Percentiles rank a stretch among this genome's conserved stretches.
Evolutionary conservation across 441 rosid species (phyloP).

Genomic region (Viola pubescens): DNA sequence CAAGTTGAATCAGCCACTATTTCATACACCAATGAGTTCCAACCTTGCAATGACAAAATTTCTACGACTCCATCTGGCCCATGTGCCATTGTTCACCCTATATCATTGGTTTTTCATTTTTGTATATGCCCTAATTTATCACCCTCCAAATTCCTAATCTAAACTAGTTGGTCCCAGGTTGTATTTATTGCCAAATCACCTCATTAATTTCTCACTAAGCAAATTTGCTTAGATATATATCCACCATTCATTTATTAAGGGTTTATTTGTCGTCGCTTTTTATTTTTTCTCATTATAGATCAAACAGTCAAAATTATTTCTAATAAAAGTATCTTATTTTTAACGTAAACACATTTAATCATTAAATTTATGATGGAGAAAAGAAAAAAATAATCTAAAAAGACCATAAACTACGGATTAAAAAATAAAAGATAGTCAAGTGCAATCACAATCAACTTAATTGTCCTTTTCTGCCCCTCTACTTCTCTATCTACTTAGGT

Average conservation of each 20-base stretch:
- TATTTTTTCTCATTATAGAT: not conserved
- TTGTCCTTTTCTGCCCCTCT: constrained; percentile 8
- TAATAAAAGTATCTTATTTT: not conserved
- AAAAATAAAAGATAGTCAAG: constrained; percentile 21
- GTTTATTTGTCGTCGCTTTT: no score
- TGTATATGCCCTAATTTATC: not conserved
- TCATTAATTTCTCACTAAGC: constrained; percentile 7
- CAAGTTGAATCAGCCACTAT: not conserved
- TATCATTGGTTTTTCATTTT: constrained; percentile 3
- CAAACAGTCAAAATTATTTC: not conserved
- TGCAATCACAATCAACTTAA: constrained; percentile 7
- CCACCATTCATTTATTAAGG: no score
- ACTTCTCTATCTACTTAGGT: constrained; percentile 13
- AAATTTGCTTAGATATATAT: no score
- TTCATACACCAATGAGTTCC: not conserved
- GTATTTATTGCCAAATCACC: constrained; percentile 1
- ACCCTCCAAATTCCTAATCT: not conserved
- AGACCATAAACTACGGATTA: not conserved
- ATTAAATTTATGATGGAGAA: not conserved
- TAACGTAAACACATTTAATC: not conserved
- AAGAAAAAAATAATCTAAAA: not conserved
- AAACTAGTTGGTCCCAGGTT: no score
- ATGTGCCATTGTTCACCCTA: constrained; percentile 23
- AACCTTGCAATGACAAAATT: constrained; percentile 2
- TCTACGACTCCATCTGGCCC: constrained; percentile 19